Evolutionary conservation across 345 rosid genomes (phyloP), one percentile per base, ranked within the genome.

Genomic region (Euphorbia tirucalli): DNA sequence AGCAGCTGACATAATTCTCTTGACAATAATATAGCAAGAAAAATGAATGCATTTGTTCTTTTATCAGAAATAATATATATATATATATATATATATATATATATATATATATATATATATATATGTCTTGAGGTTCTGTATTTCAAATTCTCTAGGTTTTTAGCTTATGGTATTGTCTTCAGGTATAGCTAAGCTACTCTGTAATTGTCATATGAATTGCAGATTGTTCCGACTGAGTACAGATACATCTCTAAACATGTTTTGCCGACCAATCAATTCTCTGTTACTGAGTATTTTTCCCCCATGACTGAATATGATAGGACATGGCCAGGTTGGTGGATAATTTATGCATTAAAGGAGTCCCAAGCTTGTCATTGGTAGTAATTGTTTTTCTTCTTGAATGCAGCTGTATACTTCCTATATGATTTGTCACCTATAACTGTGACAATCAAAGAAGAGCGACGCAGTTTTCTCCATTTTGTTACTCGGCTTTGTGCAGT

Each of bases 191-290:
- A 37, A 27, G 9, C 15, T 62, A 44, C 22, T 56, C 13, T 56
- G 25, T 21, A 14, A 39, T 32, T 11, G 48, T 49, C 61, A 69
- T 41, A n/a, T 67, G n/a, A 65, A 61, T 46, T 75, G 81, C 90
- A 95, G 99, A 83, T 95, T 83, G 99, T 93, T 75, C 99, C 98
- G 1, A 95, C 99, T 28, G 99, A 95, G 82, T 95, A 95, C 75
- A 83, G 89, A 80, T 89, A 95, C 68, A 83, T 93, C 66, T 89
- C 92, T 0, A 93, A 88, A 81, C 93, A 95, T 60, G 84, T 95
- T 74, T 66, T 95, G 80, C 86, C 94, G 5, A 95, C 98, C 43
- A 95, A 95, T 70, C 99, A 95, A 65, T 95, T 90, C 77, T 95
- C 99, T 25, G 98, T 95, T 22, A 85, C 97, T 0, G 99, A 95